Evolutionary conservation across 768 basidiomycete species (phyloP), one percentile per base, ranked within the genome.

Genomic region (Albatrellus ellisii): DNA sequence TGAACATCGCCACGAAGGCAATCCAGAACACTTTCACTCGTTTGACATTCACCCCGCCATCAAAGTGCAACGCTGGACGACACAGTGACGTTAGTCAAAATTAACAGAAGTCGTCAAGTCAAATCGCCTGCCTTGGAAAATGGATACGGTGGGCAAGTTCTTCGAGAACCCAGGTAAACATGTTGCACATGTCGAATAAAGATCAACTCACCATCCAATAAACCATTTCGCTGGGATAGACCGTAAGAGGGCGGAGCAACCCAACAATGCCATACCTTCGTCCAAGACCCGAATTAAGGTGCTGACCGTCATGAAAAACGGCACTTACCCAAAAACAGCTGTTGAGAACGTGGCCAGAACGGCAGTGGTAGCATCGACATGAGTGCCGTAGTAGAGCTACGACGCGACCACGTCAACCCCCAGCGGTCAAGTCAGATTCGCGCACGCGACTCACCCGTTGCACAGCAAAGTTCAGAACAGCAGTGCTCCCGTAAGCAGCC

Each of bases 171-270:
- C 21, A 18, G 25, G 28, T 3, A 47, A 20, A 36, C 36, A 6
- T 33, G 21, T 18, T 21, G 20, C 32, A 21, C 5, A 29, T 14
- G 12, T 7, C 14, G 8, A 18, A 38, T 12, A 20, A 24, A 9
- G 6, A 36, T 14, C 17, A 22, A 60, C 68, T 45, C 51, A 73
- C 73, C 32, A 45, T 41, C 73, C 73, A 75, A 47, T 75, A 77
- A 14, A 78, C 73, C 72, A 73, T 73, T 53, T 75, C 73, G n/a
- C 70, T 68, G 0, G 73, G 73, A 52, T 76, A 74, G 6, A 77
- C 72, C 0, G 70, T 72, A 17, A 77, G 58, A 2, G 75, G 73
- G 3, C 75, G 68, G 8, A 77, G 57, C 3, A 79, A 49, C 3
- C 77, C 77, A 4, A 74, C 73, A 5, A 79, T 56, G 2, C 75